Evolutionary conservation across 2,329 filamentous ascomycete genomes (phyloP).

Genomic region (Elsinoe arachidis): DNA sequence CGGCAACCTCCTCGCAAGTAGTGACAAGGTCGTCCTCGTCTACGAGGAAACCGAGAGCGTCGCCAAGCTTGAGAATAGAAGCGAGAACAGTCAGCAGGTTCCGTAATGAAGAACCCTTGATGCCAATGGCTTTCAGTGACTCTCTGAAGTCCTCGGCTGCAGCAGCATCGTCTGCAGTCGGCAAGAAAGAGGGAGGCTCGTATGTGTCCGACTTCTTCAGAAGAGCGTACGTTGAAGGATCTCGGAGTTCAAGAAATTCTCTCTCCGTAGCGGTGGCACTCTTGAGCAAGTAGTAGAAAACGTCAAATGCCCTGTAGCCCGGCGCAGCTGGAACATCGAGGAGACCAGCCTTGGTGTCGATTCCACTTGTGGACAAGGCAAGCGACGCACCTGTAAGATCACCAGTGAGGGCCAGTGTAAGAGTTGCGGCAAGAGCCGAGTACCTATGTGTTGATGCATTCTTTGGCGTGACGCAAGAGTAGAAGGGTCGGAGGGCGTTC

Average conservation of each 20-base stretch:
- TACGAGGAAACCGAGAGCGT: conserved; percentile 75
- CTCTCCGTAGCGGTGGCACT: conserved; percentile 86
- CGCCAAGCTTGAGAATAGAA: conserved; percentile 81
- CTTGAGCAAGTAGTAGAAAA: conserved; percentile 93
- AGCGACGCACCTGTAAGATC: conserved; percentile 67
- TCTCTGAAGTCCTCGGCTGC: conserved; percentile 87
- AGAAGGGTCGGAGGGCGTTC: conserved; percentile 74
- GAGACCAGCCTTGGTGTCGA: conserved; percentile 74
- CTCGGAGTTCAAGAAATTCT: conserved; percentile 75
- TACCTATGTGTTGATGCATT: conserved; percentile 81
- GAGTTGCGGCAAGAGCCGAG: conserved; percentile 67
- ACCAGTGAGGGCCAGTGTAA: conserved; percentile 74
- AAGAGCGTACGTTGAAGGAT: conserved; percentile 66
- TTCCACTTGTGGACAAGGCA: conserved; percentile 74
- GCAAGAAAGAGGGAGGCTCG: conserved; percentile 75
- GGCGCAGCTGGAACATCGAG: conserved; percentile 68
- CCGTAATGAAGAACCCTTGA: conserved; percentile 75
- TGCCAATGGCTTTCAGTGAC: conserved; percentile 82
- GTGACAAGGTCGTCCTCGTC: conserved; percentile 79
- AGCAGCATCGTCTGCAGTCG: conserved; percentile 84
- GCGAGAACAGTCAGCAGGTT: conserved; percentile 79
- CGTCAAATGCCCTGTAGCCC: conserved; percentile 89
- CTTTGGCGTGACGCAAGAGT: conserved; percentile 76
- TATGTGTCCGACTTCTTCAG: conserved; percentile 80
- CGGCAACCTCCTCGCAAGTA: conserved; percentile 82